Percentiles rank a stretch among this genome's conserved stretches.
phyloP scores from a whole-genome alignment of 306 rosid genomes.

The Vicia sativa region DNA sequence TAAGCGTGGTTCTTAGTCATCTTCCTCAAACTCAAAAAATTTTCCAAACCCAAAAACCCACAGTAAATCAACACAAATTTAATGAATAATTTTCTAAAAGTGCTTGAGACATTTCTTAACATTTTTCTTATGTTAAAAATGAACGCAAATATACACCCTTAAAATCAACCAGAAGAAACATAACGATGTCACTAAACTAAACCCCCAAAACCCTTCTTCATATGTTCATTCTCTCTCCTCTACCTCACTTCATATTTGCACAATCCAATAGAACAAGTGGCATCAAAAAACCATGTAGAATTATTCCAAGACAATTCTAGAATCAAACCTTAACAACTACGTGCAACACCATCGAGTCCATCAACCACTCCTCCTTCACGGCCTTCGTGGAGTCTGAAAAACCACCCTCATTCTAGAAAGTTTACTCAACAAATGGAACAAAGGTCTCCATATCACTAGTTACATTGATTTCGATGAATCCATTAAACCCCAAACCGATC shows the following conservation, averaged over 20 bases:
- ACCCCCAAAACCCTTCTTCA: constrained; percentile 36
- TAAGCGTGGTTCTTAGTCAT: too few relatives aligned
- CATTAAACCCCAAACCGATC: constrained; percentile 53
- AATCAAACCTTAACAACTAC: constrained; percentile 85
- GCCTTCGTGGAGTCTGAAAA: constrained; percentile 93
- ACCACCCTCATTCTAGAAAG: constrained; percentile 89
- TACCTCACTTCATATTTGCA: too few relatives aligned
- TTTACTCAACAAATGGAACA: constrained; percentile 77
- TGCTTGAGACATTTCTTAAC: too few relatives aligned
- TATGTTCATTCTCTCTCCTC: background rate
- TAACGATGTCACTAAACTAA: constrained; percentile 1
- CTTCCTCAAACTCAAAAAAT: too few relatives aligned
- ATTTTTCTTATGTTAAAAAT: background rate
- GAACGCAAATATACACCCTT: background rate
- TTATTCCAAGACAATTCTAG: constrained; percentile 80
- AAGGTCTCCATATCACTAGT: constrained; percentile 80
- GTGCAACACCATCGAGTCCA: constrained; percentile 86
- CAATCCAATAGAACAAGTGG: too few relatives aligned
- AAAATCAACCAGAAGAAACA: background rate
- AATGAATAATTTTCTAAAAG: too few relatives aligned
- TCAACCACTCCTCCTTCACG: constrained; percentile 84
- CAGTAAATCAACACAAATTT: too few relatives aligned
- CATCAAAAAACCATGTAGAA: constrained; percentile 70
- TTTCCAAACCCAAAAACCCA: too few relatives aligned
- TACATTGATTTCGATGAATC: constrained; percentile 81